phyloP scores from a whole-genome alignment of 331 rosid genomes.

The Prunus yedoensis region DNA sequence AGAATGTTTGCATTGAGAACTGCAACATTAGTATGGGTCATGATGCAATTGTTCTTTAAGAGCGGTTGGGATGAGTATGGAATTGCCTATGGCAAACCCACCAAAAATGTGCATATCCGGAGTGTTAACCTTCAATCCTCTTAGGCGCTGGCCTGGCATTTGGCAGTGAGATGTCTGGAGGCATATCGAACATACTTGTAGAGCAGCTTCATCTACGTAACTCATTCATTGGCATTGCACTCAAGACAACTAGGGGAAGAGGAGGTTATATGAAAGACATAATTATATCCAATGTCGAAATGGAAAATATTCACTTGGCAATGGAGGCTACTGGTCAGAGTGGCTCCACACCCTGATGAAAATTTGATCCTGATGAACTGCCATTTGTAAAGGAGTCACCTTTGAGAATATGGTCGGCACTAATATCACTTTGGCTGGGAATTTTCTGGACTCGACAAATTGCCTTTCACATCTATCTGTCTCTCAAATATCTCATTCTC shows the following conservation, averaged over 20 bases:
- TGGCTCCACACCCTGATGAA: constrained; percentile 64
- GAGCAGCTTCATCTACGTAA: constrained; percentile 38
- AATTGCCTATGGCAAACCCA: constrained; percentile 47
- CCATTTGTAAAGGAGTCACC: constrained; percentile 43
- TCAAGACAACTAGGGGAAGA: constrained; percentile 64
- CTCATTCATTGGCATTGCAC: constrained; percentile 45
- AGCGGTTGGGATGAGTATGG: constrained; percentile 86
- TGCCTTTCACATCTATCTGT: constrained; percentile 46
- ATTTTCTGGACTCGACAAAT: constrained; percentile 46
- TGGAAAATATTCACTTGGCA: constrained; percentile 40
- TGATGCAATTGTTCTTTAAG: constrained; percentile 61
- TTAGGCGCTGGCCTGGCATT: constrained; percentile 56
- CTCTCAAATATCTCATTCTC: constrained; percentile 53
- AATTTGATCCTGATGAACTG: constrained; percentile 52
- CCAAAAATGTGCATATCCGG: constrained; percentile 42
- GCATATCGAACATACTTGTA: constrained; percentile 43
- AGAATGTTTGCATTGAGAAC: constrained; percentile 57
- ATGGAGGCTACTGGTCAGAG: constrained; percentile 37
- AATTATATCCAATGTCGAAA: constrained; percentile 32
- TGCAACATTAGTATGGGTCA: constrained; percentile 57
- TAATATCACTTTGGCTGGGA: constrained; percentile 48
- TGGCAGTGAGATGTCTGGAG: constrained; percentile 79
- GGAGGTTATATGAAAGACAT: constrained; percentile 59
- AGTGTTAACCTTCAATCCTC: constrained; percentile 46
- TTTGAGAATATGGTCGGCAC: constrained; percentile 45